Evolutionary conservation across 2,329 filamentous ascomycete species (phyloP).

Genomic region (Aspergillus novoparasiticus): DNA sequence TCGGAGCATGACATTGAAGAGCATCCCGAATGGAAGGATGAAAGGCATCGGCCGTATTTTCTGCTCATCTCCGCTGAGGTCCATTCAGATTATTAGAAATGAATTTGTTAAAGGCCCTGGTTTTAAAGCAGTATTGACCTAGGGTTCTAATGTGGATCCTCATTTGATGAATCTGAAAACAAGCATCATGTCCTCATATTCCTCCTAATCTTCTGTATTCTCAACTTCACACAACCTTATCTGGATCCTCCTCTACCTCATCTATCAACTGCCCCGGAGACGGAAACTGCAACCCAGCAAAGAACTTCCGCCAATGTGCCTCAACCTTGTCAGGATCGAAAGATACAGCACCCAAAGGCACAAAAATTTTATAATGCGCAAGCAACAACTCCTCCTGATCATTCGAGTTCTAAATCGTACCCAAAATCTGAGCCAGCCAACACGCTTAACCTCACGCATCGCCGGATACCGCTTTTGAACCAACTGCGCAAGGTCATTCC

Average conservation of each 20-base stretch:
- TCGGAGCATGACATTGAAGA: constrained; percentile 32
- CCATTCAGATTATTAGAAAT: not conserved
- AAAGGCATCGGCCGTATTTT: constrained; percentile 40
- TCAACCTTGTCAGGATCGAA: not conserved
- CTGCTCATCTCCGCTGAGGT: constrained; percentile 31
- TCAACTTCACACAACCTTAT: not conserved
- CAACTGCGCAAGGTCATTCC: not conserved
- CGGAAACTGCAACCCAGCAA: not conserved
- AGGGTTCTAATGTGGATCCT: too few relatives aligned
- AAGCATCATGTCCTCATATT: too few relatives aligned
- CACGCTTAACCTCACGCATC: too few relatives aligned
- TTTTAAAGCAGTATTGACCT: too few relatives aligned
- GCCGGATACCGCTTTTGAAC: not conserved
- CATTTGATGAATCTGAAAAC: too few relatives aligned
- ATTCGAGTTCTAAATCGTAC: not conserved
- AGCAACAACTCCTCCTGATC: not conserved
- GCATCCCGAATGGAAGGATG: constrained; percentile 34
- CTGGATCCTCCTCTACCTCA: not conserved
- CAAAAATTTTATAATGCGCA: not conserved
- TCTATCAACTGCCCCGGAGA: not conserved
- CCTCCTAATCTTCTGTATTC: not conserved
- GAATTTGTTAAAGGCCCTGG: too few relatives aligned
- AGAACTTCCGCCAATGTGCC: not conserved
- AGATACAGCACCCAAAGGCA: not conserved
- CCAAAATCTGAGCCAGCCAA: not conserved